Percentiles rank a stretch among this genome's conserved stretches.
phyloP scores from a whole-genome alignment of 495 filamentous ascomycete genomes.

The Aspergillus carlsbadensis region DNA sequence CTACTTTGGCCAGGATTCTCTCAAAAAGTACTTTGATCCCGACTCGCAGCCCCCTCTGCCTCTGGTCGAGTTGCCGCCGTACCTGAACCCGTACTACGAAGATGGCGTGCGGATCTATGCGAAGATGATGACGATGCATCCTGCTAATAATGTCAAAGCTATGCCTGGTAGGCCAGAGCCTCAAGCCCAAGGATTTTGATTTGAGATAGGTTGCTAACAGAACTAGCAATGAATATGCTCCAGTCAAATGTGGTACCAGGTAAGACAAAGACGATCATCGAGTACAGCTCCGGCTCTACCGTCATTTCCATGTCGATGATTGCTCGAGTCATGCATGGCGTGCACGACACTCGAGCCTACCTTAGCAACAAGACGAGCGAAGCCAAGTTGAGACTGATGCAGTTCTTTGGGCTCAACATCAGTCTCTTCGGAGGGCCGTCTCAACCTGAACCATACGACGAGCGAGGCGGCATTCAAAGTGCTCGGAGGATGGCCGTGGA shows the following conservation, averaged over 20 bases:
- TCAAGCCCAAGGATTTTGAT: not conserved
- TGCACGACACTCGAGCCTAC: constrained; percentile 54
- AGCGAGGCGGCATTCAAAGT: constrained; percentile 51
- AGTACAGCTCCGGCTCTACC: constrained; percentile 63
- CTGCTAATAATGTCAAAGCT: constrained; percentile 63
- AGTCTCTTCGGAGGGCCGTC: constrained; percentile 57
- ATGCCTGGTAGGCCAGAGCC: constrained; percentile 49
- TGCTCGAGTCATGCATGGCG: constrained; percentile 51
- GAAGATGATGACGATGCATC: constrained; percentile 63
- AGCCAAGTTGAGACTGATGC: constrained; percentile 53
- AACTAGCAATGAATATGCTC: constrained; percentile 56
- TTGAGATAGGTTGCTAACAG: not conserved
- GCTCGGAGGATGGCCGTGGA: constrained; percentile 40
- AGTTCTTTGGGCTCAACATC: constrained; percentile 59
- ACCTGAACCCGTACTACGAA: constrained; percentile 53
- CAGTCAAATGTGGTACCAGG: constrained; percentile 40
- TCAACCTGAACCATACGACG: constrained; percentile 56
- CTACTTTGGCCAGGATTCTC: constrained; percentile 52
- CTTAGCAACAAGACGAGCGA: constrained; percentile 60
- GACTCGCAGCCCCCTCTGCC: constrained; percentile 56
- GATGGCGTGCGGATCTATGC: constrained; percentile 64
- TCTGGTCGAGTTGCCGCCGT: constrained; percentile 56
- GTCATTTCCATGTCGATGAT: constrained; percentile 60
- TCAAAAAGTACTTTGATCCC: constrained; percentile 58
- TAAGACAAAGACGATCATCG: constrained; percentile 52